These are phyloP conservation scores for Plasmodium vivax DNA, from an alignment of 169 alveolate genomes.

Conservation along the genomic window DNA sequence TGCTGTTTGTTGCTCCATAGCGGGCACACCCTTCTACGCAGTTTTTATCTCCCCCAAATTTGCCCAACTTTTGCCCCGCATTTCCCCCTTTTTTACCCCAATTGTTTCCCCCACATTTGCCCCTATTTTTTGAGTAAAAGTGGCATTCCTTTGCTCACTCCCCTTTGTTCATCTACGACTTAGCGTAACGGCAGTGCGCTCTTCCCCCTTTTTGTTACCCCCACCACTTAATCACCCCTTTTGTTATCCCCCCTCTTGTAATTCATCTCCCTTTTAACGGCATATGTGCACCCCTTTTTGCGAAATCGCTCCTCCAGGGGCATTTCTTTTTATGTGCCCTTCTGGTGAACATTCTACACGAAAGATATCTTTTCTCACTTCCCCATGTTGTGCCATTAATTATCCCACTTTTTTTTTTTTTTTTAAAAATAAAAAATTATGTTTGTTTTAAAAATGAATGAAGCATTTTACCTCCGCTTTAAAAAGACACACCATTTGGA, in stretches of 20 bases:
- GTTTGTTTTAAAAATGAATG: conserved; percentile 6
- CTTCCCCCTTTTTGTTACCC: neutral
- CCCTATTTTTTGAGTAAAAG: neutral
- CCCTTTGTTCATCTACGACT: neutral
- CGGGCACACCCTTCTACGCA: neutral
- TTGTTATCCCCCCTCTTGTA: neutral
- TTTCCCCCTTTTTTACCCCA: neutral
- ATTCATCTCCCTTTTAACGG: neutral
- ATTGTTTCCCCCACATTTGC: neutral
- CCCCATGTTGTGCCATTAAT: neutral
- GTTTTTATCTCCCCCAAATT: neutral
- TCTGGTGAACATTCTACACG: neutral
- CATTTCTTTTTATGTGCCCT: neutral
- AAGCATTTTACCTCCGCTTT: neutral
- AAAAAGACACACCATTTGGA: neutral
- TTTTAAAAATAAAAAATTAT: neutral
- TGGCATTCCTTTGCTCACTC: neutral
- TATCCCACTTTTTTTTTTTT: neutral
- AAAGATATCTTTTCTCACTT: neutral
- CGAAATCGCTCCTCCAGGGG: neutral
- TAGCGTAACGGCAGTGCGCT: neutral
- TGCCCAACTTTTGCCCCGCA: neutral
- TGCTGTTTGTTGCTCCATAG: neutral
- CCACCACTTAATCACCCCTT: neutral
- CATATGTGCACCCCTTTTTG: neutral